Base-by-base conservation (phyloP, 257 asterid genomes). In the Solanum paucissectum region DNA sequence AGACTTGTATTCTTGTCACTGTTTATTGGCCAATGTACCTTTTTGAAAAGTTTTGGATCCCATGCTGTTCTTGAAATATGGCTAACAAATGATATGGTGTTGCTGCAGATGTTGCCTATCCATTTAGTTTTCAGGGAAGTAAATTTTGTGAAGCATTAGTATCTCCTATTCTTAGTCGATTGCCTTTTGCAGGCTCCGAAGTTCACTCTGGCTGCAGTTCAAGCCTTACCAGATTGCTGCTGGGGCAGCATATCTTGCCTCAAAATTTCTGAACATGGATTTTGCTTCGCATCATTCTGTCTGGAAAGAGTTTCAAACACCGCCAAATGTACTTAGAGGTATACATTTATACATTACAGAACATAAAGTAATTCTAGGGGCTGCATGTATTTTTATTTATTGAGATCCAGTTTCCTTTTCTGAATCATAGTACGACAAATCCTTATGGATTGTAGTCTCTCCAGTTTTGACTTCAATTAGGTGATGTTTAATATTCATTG, bases 191-290 rank as follows among this genome's bases (percentile, higher is more conserved):
- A 97, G 99, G 93, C 95, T 97, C 88, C 91, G 98, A 89, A 97
- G 98, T 91, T 96, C 98, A 3, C 88, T 97, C 52, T 97, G 99
- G 99, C 99, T 97, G 86, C 99, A 97, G 92, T 97, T 97, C 96
- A 96, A 96, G 90, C 98, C 99, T 87, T 95, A 97, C 62, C 99
- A 97, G 92, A 97, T 97, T 86, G 99, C 99, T 90, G 99, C 98
- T 52, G 99, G 99, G 87, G 98, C 98, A 88, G 99, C 99, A 36
- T 97, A 96, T 88, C 98, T 96, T 88, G 99, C 99, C 89, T 95
- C 99, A n/a, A 96, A 97, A 81, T 90, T 90, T 85, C 90, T 97
- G 76, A 94, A 94, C 89, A 89, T 97, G 96, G 94, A 96, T 91
- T 95, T 94, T 85, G 87, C 98, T 64, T 95, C 98, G 7, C 91